A percentile compares a stretch with the other conserved stretches of the same genome.
Conservation (phyloP, 805 yeast genomes). For the Hanseniaspora mollemarum region DNA sequence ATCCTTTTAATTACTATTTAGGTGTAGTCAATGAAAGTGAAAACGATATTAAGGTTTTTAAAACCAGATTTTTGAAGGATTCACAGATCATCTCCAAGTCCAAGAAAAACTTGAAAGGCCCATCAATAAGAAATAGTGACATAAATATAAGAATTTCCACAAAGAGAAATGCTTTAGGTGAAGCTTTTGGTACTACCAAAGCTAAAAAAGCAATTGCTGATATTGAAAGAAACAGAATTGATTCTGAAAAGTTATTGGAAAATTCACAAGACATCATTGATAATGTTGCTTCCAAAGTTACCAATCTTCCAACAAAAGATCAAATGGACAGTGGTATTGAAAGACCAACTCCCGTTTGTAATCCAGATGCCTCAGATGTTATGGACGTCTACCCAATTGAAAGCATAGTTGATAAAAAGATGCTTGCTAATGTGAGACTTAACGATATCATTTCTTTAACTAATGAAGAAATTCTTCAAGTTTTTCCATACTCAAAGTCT, state of each 20-base stretch:
- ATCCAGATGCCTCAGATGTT: slow-evolving; percentile 67
- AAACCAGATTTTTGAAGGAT: slow-evolving; percentile 46
- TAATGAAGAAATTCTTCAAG: slow-evolving; percentile 42
- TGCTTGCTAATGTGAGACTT: slow-evolving; percentile 53
- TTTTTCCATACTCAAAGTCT: slow-evolving; percentile 54
- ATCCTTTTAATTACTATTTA: slow-evolving; percentile 46
- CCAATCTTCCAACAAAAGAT: slow-evolving; percentile 58
- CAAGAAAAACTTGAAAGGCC: slow-evolving; percentile 47
- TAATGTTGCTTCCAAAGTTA: slow-evolving; percentile 58
- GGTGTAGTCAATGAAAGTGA: slow-evolving; percentile 67
- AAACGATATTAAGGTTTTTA: slow-evolving; percentile 52
- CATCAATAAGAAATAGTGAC: slow-evolving; percentile 44
- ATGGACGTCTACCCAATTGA: slow-evolving; percentile 71
- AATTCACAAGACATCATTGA: slow-evolving; percentile 74
- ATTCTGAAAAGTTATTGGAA: slow-evolving; percentile 64
- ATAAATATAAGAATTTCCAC: slow-evolving; percentile 38
- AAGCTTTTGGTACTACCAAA: slow-evolving; percentile 92
- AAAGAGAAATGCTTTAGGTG: slow-evolving; percentile 79
- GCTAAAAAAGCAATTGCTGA: slow-evolving; percentile 84
- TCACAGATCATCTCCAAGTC: slow-evolving; percentile 54
- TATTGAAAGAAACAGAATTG: slow-evolving; percentile 72
- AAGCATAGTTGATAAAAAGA: slow-evolving; percentile 57
- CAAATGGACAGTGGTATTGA: slow-evolving; percentile 51
- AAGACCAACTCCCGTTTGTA: slow-evolving; percentile 73
- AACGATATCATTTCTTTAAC: slow-evolving; percentile 47